Evolutionary conservation across 2,329 filamentous ascomycete species (phyloP).

Genomic region (Torrubiella hemipterigena): DNA sequence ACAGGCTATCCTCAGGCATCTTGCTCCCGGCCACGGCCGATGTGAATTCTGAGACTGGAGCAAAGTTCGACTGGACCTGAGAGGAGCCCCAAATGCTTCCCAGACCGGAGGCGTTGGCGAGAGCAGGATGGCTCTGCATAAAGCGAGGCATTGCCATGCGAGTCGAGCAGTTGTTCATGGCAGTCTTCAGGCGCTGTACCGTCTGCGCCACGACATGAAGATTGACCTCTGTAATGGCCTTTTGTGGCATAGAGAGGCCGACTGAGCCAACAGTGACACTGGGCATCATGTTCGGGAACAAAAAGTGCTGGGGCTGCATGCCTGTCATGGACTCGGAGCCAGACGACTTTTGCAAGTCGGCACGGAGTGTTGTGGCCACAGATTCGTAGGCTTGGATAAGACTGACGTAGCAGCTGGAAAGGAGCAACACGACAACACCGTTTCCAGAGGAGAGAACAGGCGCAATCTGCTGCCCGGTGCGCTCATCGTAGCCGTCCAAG

Average conservation of each 20-base stretch:
- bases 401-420: constrained; percentile 6
- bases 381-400: constrained; percentile 5
- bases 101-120: too few species aligned
- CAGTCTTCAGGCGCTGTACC: constrained; percentile 2
- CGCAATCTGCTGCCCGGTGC: not conserved
- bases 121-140: too few species aligned
- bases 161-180: not conserved
- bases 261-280: not conserved
- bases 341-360: not conserved
- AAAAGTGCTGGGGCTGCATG: not conserved
- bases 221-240: constrained; percentile 4
- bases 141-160: too few species aligned
- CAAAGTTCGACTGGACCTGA: too few species aligned
- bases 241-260: constrained; percentile 3
- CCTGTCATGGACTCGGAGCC: not conserved
- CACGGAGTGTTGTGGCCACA: not conserved
- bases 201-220: constrained; percentile 5
- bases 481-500: not conserved
- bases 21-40: too few species aligned
- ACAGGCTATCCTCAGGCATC: too few species aligned
- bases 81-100: too few species aligned
- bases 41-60: too few species aligned
- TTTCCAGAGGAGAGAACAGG: not conserved
- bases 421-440: constrained; percentile 1
- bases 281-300: not conserved